Percentiles rank a stretch among this genome's conserved stretches.
phyloP scores from a whole-genome alignment of 306 rosid genomes.

The Dryas octopetala region DNA sequence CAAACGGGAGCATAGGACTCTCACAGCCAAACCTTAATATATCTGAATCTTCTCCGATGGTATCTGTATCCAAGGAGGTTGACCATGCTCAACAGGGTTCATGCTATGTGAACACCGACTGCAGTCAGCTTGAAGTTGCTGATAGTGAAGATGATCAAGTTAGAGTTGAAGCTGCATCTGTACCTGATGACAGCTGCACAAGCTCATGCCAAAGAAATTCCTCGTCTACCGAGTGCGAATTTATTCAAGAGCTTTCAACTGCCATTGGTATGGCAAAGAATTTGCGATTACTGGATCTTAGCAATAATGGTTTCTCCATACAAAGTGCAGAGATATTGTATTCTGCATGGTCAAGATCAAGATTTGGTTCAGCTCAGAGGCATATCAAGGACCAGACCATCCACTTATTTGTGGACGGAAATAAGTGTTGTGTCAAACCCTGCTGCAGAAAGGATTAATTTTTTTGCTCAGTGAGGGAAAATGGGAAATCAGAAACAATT shows the following conservation, averaged over 20 bases:
- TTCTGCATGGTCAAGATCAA: constrained; percentile 57
- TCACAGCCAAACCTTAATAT: constrained; percentile 35
- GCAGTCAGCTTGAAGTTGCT: constrained; percentile 63
- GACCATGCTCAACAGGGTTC: constrained; percentile 38
- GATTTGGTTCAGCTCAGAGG: constrained; percentile 51
- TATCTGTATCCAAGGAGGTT: constrained; percentile 29
- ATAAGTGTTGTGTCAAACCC: constrained; percentile 68
- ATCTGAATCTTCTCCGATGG: constrained; percentile 21
- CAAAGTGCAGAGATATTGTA: constrained; percentile 53
- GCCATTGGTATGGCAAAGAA: constrained; percentile 61
- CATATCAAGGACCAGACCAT: constrained; percentile 53
- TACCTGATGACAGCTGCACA: constrained; percentile 59
- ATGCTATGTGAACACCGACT: constrained; percentile 32
- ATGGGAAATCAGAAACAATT: too few relatives aligned
- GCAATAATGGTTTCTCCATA: constrained; percentile 59
- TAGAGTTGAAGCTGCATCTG: constrained; percentile 51
- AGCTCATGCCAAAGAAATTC: constrained; percentile 52
- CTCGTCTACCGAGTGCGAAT: constrained; percentile 39
- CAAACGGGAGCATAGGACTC: constrained; percentile 31
- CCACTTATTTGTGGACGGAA: constrained; percentile 62
- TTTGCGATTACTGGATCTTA: constrained; percentile 70
- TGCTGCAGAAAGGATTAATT: constrained; percentile 76
- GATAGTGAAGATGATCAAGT: constrained; percentile 69
- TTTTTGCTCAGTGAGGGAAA: not conserved
- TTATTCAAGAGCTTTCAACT: constrained; percentile 45